Base-by-base conservation (phyloP, 495 filamentous ascomycete genomes). In the Trichoderma parareesei region DNA sequence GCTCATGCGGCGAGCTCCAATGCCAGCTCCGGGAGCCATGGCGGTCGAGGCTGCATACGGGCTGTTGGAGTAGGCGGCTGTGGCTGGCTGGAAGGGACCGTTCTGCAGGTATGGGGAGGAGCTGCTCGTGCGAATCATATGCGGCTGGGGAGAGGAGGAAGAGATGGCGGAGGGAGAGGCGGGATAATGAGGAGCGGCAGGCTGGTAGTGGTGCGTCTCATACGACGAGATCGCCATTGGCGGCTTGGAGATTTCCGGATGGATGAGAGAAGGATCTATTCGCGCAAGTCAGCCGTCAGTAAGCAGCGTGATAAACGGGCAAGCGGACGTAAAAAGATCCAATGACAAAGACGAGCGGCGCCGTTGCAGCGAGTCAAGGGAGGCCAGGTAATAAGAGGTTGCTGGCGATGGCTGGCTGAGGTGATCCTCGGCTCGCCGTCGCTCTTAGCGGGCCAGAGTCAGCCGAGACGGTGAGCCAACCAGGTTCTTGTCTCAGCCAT, bases 1-100 rank as follows among this genome's bases (percentile, higher is more conserved):
- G 82, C 93, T 95, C 83, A 92, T 93, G 69, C 61, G 61, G 33
- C 61, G 61, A 46, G 61, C 41, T 5, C 33, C 33, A 57, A 37
- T 27, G 37, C 53, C 53, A 13, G 53, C 53, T 5, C 53, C 53
- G 33, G 20, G 10, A 14, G 53, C 14, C 53, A 57, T 57, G 53
- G 53, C 5, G 20, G 59, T 40, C 4, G 61, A 35, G 16, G 61
- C 38, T 11, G 42, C 40, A 46, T 63, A 63, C 35, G 61, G 61
- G 61, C 61, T 63, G 42, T 13, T 37, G 20, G 42, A 11, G 18
- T 27, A 63, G 38, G 37, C 37, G 38, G 27, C 4, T 42, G 60
- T 38, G 59, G 33, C 33, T 10, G 68, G 61, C 61, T 69, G 71
- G 67, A 74, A 74, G 65, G 67, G 66, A 14, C 38, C 62, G 59